Conservation (phyloP, 2,329 filamentous ascomycete genomes). For the Colletotrichum tabaci region DNA sequence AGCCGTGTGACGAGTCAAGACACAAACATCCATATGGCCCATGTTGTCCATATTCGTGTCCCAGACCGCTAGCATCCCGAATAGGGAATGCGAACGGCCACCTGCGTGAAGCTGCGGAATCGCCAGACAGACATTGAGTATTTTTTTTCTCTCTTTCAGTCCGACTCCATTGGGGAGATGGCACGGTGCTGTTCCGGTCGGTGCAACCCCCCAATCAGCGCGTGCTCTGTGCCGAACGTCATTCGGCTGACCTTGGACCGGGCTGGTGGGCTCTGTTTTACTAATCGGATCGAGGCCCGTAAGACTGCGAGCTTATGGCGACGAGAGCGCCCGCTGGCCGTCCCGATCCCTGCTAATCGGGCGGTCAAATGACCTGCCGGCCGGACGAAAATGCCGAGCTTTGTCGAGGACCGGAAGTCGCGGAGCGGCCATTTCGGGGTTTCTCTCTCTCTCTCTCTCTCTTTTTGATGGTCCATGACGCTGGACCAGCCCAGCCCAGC, state of each 20-base stretch:
- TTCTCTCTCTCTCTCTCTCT: background rate
- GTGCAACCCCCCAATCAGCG: constrained; percentile 26
- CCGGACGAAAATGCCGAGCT: constrained; percentile 29
- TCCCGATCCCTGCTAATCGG: constrained; percentile 9
- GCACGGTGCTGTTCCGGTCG: background rate
- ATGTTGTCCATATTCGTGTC: constrained; percentile 18
- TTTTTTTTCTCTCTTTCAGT: background rate
- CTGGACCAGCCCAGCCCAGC: background rate
- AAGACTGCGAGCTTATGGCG: constrained; percentile 11
- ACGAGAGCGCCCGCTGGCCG: constrained; percentile 28
- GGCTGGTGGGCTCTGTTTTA: constrained; percentile 23
- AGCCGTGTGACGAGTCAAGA: constrained; percentile 39
- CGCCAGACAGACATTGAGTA: constrained; percentile 1
- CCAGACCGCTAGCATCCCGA: background rate
- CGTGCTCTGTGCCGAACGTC: constrained; percentile 23
- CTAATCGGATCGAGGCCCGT: constrained; percentile 22
- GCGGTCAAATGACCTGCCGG: constrained; percentile 32
- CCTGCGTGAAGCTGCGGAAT: constrained; percentile 5
- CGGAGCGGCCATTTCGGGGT: constrained; percentile 5
- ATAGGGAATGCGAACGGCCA: constrained; percentile 6
- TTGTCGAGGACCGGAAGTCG: constrained; percentile 20
- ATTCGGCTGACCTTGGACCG: constrained; percentile 30
- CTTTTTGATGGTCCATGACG: constrained; percentile 1
- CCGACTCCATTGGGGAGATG: too few species aligned
- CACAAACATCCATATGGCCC: constrained; percentile 25